Base-by-base conservation (phyloP, 1,139 yeast species). In the Suhomyces ambrosiae region DNA sequence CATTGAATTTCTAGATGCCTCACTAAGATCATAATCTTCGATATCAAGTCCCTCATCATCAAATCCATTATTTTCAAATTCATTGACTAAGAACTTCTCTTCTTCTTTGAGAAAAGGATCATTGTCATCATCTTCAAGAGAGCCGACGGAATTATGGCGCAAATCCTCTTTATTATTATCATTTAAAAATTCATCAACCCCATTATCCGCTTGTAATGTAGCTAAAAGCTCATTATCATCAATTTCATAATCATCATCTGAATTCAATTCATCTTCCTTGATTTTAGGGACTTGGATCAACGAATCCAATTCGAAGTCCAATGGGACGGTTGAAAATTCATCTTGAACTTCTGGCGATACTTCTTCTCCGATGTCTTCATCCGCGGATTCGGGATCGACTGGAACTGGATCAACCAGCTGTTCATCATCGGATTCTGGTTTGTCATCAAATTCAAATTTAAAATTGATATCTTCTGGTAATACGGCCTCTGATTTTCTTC, bases 291-390 rank as follows among this genome's bases (percentile, higher is more conserved):
- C 81, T 40, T 68, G 68, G 14, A 68, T 53, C 26, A 62, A 58
- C 30, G 62, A 46, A 40, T 65, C 68, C 42, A 69, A 71, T 18
- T 69, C 71, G 38, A 65, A 65, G 31, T 66, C 68, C 40, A 63
- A 56, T 37, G 58, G 57, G 7, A 26, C 23, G 2, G 31, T 15
- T 12, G 27, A 23, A 10, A 33, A n/a, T 32, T 52, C 41, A 18
- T 53, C 51, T 23, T 38, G 34, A 13, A 38, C 37, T 32, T 36
- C 35, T 13, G 47, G 39, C 19, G 33, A 49, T 5, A 81, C 68
- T 46, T 79, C 88, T 56, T 82, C 90, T 12, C 89, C 90, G 15
- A 83, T 68, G 61, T 83, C 90, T 56, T 84, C 90, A 41, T 79
- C 74, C 34, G 53, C 33, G 2, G 26, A 22, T 10, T 33, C 30